Evolutionary conservation across 495 filamentous ascomycete genomes (phyloP).

Genomic region (Ramalina intermedia): DNA sequence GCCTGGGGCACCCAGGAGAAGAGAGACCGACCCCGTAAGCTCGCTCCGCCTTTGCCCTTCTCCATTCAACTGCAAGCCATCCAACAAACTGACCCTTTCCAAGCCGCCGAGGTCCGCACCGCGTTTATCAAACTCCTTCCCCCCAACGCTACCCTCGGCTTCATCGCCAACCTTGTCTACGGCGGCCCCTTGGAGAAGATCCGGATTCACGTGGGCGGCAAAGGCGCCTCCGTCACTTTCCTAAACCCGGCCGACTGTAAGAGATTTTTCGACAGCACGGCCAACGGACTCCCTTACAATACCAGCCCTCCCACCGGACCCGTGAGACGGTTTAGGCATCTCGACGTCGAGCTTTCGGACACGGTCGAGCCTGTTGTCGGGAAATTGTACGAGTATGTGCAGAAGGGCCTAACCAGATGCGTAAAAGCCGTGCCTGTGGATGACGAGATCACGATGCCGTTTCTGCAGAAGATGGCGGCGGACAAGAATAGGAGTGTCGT

Average conservation of each 20-base stretch:
- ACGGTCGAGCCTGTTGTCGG: constrained; percentile 27
- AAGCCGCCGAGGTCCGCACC: constrained; percentile 22
- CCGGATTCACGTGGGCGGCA: constrained; percentile 10
- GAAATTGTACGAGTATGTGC: constrained; percentile 21
- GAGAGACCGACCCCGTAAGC: constrained; percentile 18
- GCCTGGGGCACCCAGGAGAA: constrained; percentile 16
- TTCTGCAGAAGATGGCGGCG: constrained; percentile 19
- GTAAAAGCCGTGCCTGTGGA: constrained; percentile 27
- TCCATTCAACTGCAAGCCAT: background rate
- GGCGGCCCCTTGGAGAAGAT: constrained; percentile 30
- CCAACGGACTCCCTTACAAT: constrained; percentile 28
- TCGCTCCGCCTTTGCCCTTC: background rate
- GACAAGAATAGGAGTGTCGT: constrained; percentile 24
- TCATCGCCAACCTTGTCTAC: constrained; percentile 28
- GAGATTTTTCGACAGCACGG: constrained; percentile 27
- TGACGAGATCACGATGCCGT: constrained; percentile 18
- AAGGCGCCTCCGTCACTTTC: constrained; percentile 27
- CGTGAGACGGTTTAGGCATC: constrained; percentile 9
- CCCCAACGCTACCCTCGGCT: constrained; percentile 15
- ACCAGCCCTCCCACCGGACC: constrained; percentile 8
- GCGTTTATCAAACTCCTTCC: constrained; percentile 29
- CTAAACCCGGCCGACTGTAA: constrained; percentile 23
- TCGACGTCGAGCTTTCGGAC: constrained; percentile 22
- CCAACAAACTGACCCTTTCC: constrained; percentile 7
- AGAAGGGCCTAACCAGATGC: constrained; percentile 24